Evolutionary conservation across 164 flowering plant species (phyloP).

Genomic region (Nymphaea colorata): DNA sequence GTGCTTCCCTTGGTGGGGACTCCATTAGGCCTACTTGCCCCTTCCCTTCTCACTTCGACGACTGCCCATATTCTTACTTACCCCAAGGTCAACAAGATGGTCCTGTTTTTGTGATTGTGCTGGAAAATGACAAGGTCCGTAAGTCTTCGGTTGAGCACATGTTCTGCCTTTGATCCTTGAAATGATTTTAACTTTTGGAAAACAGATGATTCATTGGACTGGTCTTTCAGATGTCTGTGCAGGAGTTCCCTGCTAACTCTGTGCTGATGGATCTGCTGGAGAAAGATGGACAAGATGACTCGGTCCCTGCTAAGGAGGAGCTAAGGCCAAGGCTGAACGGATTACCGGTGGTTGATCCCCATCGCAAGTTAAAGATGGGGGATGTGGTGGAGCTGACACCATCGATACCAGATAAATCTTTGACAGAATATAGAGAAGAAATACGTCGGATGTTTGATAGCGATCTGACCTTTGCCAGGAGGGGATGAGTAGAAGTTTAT

Average conservation of each 20-base stretch:
- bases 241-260: slow-evolving; percentile 70
- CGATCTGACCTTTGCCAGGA: slow-evolving; percentile 22
- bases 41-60: slow-evolving; percentile 69
- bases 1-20: slow-evolving; percentile 29
- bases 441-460: slow-evolving; percentile 86
- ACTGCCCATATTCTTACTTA: slow-evolving; percentile 60
- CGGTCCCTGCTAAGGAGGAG: slow-evolving; percentile 60
- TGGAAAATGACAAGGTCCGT: slow-evolving; percentile 85
- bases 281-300: slow-evolving; percentile 48
- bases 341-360: slow-evolving; percentile 47
- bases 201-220: neutral
- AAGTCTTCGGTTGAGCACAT: neutral
- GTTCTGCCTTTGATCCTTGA: neutral
- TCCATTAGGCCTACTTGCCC: slow-evolving; percentile 64
- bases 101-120: slow-evolving; percentile 68
- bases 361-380: slow-evolving; percentile 77
- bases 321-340: slow-evolving; percentile 75
- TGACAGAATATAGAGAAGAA: slow-evolving; percentile 75
- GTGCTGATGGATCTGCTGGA: slow-evolving; percentile 59
- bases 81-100: slow-evolving; percentile 50
- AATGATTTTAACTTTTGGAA: neutral
- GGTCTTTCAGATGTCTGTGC: slow-evolving; percentile 77
- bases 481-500: slow-evolving; percentile 1
- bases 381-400: slow-evolving; percentile 91
- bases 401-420: slow-evolving; percentile 59